These are phyloP conservation scores for Emergomyces pasteurianus DNA, from an alignment of 2,329 filamentous ascomycete species.

Conservation along the genomic window DNA sequence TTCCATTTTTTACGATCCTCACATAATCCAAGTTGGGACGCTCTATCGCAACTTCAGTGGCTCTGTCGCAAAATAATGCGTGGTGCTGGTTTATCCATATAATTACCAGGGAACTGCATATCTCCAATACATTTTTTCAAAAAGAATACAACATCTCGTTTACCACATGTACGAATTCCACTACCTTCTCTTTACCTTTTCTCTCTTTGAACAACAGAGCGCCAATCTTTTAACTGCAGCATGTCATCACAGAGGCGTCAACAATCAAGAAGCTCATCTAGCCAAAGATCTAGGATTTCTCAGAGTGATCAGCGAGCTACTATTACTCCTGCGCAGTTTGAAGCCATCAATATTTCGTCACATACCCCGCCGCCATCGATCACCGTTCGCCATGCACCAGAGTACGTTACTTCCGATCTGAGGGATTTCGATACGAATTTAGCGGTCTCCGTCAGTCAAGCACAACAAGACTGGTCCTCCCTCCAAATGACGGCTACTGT, in stretches of 20 bases:
- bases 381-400: slow-evolving; percentile 3
- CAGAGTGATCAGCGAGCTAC: slow-evolving; percentile 3
- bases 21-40: background rate
- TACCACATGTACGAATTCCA: slow-evolving; percentile 1
- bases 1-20: background rate
- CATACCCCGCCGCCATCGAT: slow-evolving; percentile 7
- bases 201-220: background rate
- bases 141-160: background rate
- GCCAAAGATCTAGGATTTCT: slow-evolving; percentile 21
- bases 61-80: background rate
- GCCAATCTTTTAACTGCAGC: background rate
- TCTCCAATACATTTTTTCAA: background rate
- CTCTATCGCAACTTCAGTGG: background rate
- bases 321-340: slow-evolving; percentile 4
- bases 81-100: background rate
- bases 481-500: slow-evolving; percentile 1
- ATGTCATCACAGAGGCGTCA: background rate
- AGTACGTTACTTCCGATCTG: slow-evolving; percentile 3
- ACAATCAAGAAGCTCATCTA: slow-evolving; percentile 25
- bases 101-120: background rate
- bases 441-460: background rate
- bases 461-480: background rate
- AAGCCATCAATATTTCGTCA: slow-evolving; percentile 6
- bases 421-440: slow-evolving; percentile 3
- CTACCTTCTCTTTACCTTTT: background rate